Base-by-base conservation (phyloP, 352 stramenopile genomes). In the Blastocystis sp. region DNA sequence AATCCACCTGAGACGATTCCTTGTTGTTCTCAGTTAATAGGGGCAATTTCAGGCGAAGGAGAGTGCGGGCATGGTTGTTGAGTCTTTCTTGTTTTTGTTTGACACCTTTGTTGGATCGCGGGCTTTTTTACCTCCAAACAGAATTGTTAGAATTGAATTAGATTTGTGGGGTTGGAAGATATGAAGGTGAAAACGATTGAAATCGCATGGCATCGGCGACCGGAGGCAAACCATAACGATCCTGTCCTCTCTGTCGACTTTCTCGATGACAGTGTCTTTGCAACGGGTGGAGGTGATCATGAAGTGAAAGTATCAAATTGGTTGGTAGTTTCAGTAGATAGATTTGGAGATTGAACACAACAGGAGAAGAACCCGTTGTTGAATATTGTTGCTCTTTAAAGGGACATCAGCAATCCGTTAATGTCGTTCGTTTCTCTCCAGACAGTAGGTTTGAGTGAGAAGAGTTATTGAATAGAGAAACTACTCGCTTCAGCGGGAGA, bases 111-210 rank as follows among this genome's bases (percentile, higher is more conserved):
- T 78, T 78, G 13, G 5, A 75, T 9, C 40, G 40, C 40, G 40
- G 40, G 40, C 40, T 48, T 48, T n/a, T 48, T 48, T 48, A 48
- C 40, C 40, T 48, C 40, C 40, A 48, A 48, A 9, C 9, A 48
- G 40, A 9, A 9, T 48, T 9, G 9, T 2, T 48, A 48, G 24
- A 53, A 27, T 75, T 75, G 33, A 27, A 17, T 35, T 40, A 9
- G 37, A 30, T 56, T 78, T 3, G 37, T 5, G 11, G 24, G 13
- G n/a, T 33, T 59, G 11, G 35, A 17, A 51, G 42, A 33, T 22
- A 81, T 81, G 70, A 81, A 81, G 53, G 70, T 81, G 4, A 81
- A 81, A 40, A 81, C 70, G 19, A 62, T 81, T 33, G 70, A 81
- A 56, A 81, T 81, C 11, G 70, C 70, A 30, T 81, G 70, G 70